Percentiles rank a stretch among this genome's conserved stretches.
Conservation (phyloP, 805 yeast genomes). For the Yarrowia sp. region DNA sequence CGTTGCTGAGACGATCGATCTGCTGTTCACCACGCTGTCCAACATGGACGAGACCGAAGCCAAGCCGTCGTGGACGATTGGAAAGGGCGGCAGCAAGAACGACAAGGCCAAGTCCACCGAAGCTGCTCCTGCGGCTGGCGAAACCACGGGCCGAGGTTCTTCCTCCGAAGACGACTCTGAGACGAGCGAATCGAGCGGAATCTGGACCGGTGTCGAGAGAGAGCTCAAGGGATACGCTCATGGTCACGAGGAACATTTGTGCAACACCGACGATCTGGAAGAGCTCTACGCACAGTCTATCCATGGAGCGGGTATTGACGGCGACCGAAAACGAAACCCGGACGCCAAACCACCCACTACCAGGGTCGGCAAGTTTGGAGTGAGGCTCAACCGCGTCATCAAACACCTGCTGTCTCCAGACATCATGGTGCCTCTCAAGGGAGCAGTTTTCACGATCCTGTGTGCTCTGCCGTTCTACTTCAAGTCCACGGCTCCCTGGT, state of each 20-base stretch:
- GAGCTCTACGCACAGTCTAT: slow-evolving; percentile 6
- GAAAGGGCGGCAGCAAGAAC: slow-evolving; percentile 18
- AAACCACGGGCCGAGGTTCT: background rate
- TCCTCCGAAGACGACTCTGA: background rate
- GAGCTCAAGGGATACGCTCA: slow-evolving; percentile 4
- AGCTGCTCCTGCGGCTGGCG: slow-evolving; percentile 25
- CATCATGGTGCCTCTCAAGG: slow-evolving; percentile 44
- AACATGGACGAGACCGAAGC: slow-evolving; percentile 29
- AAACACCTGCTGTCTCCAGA: slow-evolving; percentile 25
- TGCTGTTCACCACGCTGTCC: slow-evolving; percentile 4
- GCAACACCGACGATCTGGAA: slow-evolving; percentile 23
- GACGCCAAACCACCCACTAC: slow-evolving; percentile 28
- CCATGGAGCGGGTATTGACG: background rate
- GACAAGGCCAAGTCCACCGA: background rate
- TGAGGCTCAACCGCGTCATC: background rate
- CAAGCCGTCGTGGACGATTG: slow-evolving; percentile 18
- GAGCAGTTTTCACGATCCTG: slow-evolving; percentile 44
- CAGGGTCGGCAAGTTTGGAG: slow-evolving; percentile 1
- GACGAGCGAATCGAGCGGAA: background rate
- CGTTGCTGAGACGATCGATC: slow-evolving; percentile 21
- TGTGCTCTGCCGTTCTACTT: slow-evolving; percentile 46
- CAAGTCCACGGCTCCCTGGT: slow-evolving; percentile 45
- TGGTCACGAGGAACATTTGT: slow-evolving; percentile 32
- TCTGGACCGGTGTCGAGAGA: slow-evolving; percentile 6
- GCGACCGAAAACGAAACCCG: slow-evolving; percentile 24